Evolutionary conservation across 2,329 filamentous ascomycete species (phyloP).

Genomic region (Eutypa lata): DNA sequence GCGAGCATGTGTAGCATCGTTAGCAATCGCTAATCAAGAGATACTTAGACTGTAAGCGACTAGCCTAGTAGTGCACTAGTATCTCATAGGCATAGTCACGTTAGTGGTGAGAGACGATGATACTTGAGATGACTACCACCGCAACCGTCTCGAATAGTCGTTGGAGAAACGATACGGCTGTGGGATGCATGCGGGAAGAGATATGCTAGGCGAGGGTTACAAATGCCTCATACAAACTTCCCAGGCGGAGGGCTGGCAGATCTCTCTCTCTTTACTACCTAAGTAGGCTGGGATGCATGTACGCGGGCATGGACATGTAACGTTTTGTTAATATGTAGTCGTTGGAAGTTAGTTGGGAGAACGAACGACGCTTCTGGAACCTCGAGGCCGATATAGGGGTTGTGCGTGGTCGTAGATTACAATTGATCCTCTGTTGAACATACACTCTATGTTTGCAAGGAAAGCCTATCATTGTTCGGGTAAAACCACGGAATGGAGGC

Average conservation of each 20-base stretch:
- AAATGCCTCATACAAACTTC: slow-evolving; percentile 18
- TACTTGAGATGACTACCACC: not conserved
- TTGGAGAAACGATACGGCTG: slow-evolving; percentile 1
- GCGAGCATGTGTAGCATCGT: not conserved
- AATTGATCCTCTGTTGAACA: too few species aligned
- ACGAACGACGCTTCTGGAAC: not conserved
- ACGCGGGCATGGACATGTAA: too few species aligned
- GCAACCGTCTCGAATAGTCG: not conserved
- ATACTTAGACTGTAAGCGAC: not conserved
- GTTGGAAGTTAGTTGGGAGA: too few species aligned
- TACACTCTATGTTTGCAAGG: not conserved
- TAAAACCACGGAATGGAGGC: not conserved
- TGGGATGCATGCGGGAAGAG: slow-evolving; percentile 1
- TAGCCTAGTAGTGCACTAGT: not conserved
- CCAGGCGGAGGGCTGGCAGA: not conserved
- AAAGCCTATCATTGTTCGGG: not conserved
- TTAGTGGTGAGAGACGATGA: not conserved
- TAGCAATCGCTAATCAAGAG: not conserved
- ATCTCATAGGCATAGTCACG: not conserved
- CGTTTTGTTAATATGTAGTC: too few species aligned
- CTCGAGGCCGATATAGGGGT: not conserved
- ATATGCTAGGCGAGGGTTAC: slow-evolving; percentile 4
- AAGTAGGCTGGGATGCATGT: too few species aligned
- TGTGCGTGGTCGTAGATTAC: too few species aligned
- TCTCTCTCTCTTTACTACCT: not conserved